A percentile compares a stretch with the other conserved stretches of the same genome.
Conservation (phyloP, 805 yeast species). For the Sugiyamaella valdiviana region DNA sequence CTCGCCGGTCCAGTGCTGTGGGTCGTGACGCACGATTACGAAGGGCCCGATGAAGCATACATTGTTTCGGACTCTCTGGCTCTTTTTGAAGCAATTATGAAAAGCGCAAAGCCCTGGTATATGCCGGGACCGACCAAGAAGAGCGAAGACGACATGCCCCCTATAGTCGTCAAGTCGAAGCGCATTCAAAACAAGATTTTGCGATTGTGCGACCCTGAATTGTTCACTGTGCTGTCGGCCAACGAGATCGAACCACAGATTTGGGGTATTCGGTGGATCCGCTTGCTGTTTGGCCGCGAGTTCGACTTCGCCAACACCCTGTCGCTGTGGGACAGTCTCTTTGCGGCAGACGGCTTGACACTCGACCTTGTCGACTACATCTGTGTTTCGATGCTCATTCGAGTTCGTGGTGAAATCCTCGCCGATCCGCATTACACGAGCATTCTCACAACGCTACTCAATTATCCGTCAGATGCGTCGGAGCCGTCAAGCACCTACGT, state of each 20-base stretch:
- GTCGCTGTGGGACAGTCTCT: constrained; percentile 32
- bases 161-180: constrained; percentile 28
- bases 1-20: constrained; percentile 41
- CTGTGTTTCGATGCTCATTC: constrained; percentile 30
- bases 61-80: constrained; percentile 30
- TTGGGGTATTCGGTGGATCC: constrained; percentile 35
- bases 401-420: constrained; percentile 23
- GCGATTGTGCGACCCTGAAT: constrained; percentile 26
- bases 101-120: constrained; percentile 29
- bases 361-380: constrained; percentile 31
- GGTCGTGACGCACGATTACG: constrained; percentile 14
- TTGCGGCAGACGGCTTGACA: constrained; percentile 28
- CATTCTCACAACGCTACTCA: constrained; percentile 20
- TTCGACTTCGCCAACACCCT: constrained; percentile 27
- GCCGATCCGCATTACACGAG: constrained; percentile 16
- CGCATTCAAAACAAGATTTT: constrained; percentile 29
- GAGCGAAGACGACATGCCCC: constrained; percentile 18
- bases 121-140: constrained; percentile 10
- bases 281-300: constrained; percentile 33
- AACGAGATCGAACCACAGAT: constrained; percentile 33
- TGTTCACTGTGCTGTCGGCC: constrained; percentile 21
- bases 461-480: constrained; percentile 18
- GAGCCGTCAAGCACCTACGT: constrained; percentile 18
- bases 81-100: constrained; percentile 29
- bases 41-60: constrained; percentile 5